These are phyloP conservation scores for Phytopythium boreale DNA, from an alignment of 352 stramenopile species.

Conservation along the genomic window DNA sequence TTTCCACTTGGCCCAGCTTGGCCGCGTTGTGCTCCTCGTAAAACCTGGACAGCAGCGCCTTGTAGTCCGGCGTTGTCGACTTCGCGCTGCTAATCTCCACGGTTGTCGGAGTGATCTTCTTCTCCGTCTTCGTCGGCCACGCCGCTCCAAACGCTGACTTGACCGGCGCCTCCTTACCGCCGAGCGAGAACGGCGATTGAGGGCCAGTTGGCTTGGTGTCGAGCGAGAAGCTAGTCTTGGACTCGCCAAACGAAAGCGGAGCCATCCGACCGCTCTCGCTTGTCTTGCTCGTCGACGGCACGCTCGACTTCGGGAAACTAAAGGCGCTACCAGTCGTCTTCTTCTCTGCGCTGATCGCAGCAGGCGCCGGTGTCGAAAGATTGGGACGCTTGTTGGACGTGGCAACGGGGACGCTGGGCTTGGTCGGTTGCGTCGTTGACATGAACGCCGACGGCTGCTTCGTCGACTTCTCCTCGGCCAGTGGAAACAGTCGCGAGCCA, in stretches of 20 bases:
- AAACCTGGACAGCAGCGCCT: slow-evolving; percentile 49
- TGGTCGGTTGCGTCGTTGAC: slow-evolving; percentile 36
- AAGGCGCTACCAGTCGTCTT: slow-evolving; percentile 15
- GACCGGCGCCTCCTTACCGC: slow-evolving; percentile 22
- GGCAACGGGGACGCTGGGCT: slow-evolving; percentile 24
- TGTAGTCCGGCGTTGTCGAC: slow-evolving; percentile 29
- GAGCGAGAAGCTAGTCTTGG: neutral
- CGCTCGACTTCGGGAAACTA: slow-evolving; percentile 21
- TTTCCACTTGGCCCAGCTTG: slow-evolving; percentile 45
- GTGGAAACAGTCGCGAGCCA: slow-evolving; percentile 52
- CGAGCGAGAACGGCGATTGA: slow-evolving; percentile 21
- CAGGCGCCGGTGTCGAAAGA: slow-evolving; percentile 14
- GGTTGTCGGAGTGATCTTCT: slow-evolving; percentile 8
- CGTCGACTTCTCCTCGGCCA: slow-evolving; percentile 52
- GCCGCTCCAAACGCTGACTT: slow-evolving; percentile 26
- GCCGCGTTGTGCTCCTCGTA: slow-evolving; percentile 60
- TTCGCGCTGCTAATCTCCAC: slow-evolving; percentile 5
- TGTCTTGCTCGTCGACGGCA: slow-evolving; percentile 8
- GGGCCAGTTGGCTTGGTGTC: neutral
- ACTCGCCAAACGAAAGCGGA: neutral
- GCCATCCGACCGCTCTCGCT: slow-evolving; percentile 1
- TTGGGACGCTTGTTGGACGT: slow-evolving; percentile 44
- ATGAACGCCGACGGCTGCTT: slow-evolving; percentile 57
- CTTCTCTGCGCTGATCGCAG: slow-evolving; percentile 7
- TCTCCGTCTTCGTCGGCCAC: slow-evolving; percentile 13